Evolutionary conservation across 345 rosid genomes (phyloP).

Genomic region (Citrus inodora): DNA sequence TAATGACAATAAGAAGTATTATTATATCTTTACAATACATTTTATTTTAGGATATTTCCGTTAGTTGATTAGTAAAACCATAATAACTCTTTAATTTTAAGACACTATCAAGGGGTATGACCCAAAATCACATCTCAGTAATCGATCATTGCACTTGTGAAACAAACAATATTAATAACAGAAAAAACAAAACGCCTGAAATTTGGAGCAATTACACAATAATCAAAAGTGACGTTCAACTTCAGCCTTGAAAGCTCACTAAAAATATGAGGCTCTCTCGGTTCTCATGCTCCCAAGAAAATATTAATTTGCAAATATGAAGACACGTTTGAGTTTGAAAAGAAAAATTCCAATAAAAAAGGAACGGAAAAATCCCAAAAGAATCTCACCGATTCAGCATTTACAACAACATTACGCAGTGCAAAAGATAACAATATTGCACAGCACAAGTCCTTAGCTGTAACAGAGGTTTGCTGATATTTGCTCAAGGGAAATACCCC

Average conservation of each 20-base stretch:
- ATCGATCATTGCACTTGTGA: too few species aligned
- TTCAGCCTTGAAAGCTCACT: too few species aligned
- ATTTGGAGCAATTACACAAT: background rate
- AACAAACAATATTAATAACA: too few species aligned
- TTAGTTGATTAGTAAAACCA: too few species aligned
- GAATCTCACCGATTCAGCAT: conserved; percentile 11
- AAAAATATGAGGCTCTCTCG: background rate
- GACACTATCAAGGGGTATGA: too few species aligned
- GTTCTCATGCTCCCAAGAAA: background rate
- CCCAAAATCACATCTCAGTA: too few species aligned
- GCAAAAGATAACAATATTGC: background rate
- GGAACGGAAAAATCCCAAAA: background rate
- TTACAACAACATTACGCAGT: conserved; percentile 17
- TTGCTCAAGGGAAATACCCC: conserved; percentile 12
- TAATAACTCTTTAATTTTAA: too few species aligned
- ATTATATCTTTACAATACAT: too few species aligned
- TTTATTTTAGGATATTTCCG: too few species aligned
- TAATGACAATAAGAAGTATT: too few species aligned
- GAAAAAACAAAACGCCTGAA: too few species aligned
- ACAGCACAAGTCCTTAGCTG: background rate
- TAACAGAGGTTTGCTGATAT: background rate
- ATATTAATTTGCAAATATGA: too few species aligned
- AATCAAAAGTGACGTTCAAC: background rate
- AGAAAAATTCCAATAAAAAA: background rate
- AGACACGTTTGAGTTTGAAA: background rate